phyloP scores from a whole-genome alignment of 2,329 filamentous ascomycete genomes.

The Sclerotiophoma versabilis region DNA sequence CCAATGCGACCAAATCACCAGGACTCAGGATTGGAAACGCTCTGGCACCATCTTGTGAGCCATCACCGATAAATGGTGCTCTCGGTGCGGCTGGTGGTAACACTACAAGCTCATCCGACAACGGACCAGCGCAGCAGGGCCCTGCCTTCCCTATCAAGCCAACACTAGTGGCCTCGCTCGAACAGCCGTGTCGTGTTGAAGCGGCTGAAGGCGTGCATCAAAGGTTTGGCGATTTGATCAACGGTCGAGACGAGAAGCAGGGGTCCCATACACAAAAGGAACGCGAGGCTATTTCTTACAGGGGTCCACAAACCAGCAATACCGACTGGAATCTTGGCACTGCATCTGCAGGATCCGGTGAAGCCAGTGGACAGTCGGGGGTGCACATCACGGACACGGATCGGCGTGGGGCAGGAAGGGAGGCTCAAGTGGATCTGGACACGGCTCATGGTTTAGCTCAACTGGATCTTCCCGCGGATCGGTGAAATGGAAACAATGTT shows the following conservation, averaged over 20 bases:
- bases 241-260: background rate
- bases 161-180: background rate
- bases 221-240: background rate
- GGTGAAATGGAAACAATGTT: background rate
- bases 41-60: background rate
- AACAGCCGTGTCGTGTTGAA: background rate
- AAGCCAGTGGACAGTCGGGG: background rate
- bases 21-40: background rate
- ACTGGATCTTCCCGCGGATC: background rate
- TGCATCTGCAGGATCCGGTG: background rate
- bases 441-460: background rate
- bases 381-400: background rate
- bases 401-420: background rate
- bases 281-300: background rate
- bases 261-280: background rate
- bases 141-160: background rate
- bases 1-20: background rate
- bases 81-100: background rate
- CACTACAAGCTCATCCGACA: background rate
- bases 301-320: background rate
- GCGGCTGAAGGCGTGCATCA: background rate
- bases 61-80: background rate
- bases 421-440: slow-evolving; percentile 6
- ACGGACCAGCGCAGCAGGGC: background rate
- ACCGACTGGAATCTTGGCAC: background rate